These are phyloP conservation scores for Scleroderma bovista DNA, from an alignment of 768 basidiomycete species.

Conservation along the genomic window DNA sequence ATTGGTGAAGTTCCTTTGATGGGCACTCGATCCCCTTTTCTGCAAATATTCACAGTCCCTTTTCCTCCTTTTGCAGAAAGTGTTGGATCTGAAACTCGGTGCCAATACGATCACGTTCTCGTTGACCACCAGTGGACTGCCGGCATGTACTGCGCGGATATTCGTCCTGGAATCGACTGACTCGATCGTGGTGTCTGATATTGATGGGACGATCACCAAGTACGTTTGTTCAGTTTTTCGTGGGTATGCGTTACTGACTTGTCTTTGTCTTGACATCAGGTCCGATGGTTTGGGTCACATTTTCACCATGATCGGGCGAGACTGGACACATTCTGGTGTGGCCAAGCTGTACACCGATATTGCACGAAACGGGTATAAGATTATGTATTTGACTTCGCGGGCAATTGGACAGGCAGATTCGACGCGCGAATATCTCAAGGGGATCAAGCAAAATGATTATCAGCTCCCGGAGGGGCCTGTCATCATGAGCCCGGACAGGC, in stretches of 20 bases:
- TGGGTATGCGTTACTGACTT: not conserved
- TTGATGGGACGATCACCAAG: slow-evolving; percentile 99
- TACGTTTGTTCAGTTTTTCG: slow-evolving; percentile 29
- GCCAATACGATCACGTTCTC: slow-evolving; percentile 93
- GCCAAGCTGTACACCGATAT: slow-evolving; percentile 98
- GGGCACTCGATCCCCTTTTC: not conserved
- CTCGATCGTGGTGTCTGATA: slow-evolving; percentile 89
- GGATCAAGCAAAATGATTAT: slow-evolving; percentile 93
- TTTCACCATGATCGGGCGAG: slow-evolving; percentile 94
- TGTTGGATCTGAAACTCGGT: slow-evolving; percentile 76
- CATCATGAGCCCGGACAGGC: slow-evolving; percentile 95
- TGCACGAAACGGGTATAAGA: slow-evolving; percentile 90
- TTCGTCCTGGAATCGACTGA: slow-evolving; percentile 96
- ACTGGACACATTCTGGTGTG: slow-evolving; percentile 97
- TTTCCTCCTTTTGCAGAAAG: slow-evolving; percentile 51
- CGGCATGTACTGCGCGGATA: slow-evolving; percentile 86
- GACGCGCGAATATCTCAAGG: slow-evolving; percentile 89
- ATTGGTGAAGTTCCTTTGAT: slow-evolving; percentile 53
- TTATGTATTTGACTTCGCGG: slow-evolving; percentile 95
- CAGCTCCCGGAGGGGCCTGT: slow-evolving; percentile 97
- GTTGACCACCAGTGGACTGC: slow-evolving; percentile 72
- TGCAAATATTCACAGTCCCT: not conserved
- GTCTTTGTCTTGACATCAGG: slow-evolving; percentile 33
- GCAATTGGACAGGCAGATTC: slow-evolving; percentile 98
- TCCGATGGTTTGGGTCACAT: slow-evolving; percentile 96